Conservation (phyloP, 192 early-diverging fungal species). For the Backusella tarrabulga region DNA sequence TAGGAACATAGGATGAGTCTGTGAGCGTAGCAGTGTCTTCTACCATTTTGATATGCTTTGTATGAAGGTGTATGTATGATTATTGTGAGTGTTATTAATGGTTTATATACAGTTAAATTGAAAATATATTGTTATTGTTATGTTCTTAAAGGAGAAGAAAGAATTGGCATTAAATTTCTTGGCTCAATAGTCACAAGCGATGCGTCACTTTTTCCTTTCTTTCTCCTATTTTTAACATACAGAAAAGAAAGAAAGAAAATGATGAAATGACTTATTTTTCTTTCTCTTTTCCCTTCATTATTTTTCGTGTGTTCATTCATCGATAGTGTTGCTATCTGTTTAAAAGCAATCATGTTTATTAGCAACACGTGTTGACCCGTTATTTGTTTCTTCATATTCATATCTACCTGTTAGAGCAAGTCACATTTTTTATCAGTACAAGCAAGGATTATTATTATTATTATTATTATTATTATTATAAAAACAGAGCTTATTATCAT, state of each 20-base stretch:
- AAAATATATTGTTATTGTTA: background rate
- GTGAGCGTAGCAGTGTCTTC: background rate
- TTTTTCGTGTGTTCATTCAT: background rate
- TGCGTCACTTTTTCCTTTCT: background rate
- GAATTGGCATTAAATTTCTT: background rate
- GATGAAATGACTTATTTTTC: too few relatives aligned
- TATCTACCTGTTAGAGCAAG: background rate
- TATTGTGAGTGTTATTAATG: background rate
- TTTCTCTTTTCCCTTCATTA: background rate
- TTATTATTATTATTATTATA: too few relatives aligned
- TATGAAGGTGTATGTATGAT: background rate
- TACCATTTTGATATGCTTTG: background rate
- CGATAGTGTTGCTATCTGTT: background rate
- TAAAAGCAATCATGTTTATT: background rate
- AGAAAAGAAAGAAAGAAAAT: background rate
- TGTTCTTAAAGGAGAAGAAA: constrained; percentile 2
- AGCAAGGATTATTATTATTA: background rate
- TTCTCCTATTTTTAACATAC: background rate
- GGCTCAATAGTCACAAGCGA: background rate
- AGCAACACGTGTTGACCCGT: background rate
- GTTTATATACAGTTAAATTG: background rate
- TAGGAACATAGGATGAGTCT: background rate
- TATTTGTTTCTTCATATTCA: background rate
- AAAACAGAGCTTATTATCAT: background rate
- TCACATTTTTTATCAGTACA: background rate